Base-by-base conservation (phyloP, 2,329 filamentous ascomycete genomes). In the Rachicladosporium sp. region DNA sequence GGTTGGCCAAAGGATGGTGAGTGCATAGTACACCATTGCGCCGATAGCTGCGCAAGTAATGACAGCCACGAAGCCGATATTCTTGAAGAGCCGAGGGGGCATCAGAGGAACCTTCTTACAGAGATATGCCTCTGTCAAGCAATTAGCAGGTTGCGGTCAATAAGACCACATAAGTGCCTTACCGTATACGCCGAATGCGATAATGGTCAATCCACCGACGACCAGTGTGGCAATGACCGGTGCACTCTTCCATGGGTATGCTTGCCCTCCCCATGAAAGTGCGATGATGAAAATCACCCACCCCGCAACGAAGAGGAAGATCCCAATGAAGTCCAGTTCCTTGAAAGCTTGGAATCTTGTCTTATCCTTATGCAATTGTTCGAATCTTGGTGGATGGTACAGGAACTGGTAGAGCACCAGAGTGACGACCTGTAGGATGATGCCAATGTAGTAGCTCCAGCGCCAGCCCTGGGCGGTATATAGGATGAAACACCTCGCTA, bases 31-130 rank as follows among this genome's bases (percentile, higher is more conserved):
- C 8, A 59, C 53, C 40, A 58, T 55, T 10, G 52, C 54, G 8
- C 50, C 57, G 15, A 60, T 46, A 32, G 48, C 50, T 12, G 56
- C 55, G 43, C 56, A 58, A 6, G 53, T 53, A 2, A 58, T 50
- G 19, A 53, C 55, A 6, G 55, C 54, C 37, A 59, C 50, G 40
- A 57, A 58, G 29, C 48, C 39, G 7, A 56, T 49, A 35, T 53
- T 51, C n/a, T 32, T 34, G 47, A 57, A 53, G 23, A 54, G 40
- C 2, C 42, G 38, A 50, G 54, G 50, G 4, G 52, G 54, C 40
- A 56, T 55, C 4, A 55, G 41, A 4, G 54, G 54, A 33, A 54
- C 58, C 27, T 60, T 55, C 10, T 58, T 48, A 10, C 42, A 37
- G 27, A 42, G 45, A 15, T 47, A 41, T 2, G 45, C 45, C 29